Percentiles rank a stretch among this genome's conserved stretches.
phyloP scores from a whole-genome alignment of 2,329 filamentous ascomycete species.

The Huntiella bhutanensis region DNA sequence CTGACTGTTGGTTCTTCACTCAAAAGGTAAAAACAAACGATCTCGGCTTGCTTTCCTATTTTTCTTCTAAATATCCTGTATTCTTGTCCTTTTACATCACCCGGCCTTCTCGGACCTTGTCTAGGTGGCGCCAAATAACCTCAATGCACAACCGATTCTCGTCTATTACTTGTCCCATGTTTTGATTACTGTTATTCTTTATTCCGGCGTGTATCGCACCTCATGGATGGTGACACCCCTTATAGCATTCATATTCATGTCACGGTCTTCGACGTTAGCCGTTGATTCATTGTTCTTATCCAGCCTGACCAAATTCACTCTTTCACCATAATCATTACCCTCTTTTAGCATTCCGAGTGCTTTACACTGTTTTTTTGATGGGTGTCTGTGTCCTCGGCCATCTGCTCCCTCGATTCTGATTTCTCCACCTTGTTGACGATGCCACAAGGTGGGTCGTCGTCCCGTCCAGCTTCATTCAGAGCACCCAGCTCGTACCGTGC shows the following conservation, averaged over 20 bases:
- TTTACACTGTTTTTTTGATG: not conserved
- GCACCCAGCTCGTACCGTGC: not conserved
- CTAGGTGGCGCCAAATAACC: not conserved
- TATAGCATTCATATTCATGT: not conserved
- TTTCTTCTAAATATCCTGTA: too few species aligned
- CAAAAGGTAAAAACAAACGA: too few species aligned
- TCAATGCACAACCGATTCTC: not conserved
- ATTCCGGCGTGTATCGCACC: not conserved
- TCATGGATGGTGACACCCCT: not conserved
- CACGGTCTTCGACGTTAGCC: not conserved
- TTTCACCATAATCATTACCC: too few species aligned
- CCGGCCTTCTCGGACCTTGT: not conserved
- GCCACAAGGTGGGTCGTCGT: not conserved
- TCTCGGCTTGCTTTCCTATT: too few species aligned
- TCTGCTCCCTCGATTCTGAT: not conserved
- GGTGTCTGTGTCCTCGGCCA: not conserved
- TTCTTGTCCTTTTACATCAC: too few species aligned
- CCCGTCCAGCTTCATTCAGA: constrained; percentile 3
- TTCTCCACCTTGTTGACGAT: constrained; percentile 6
- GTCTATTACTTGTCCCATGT: not conserved
- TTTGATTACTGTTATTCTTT: not conserved
- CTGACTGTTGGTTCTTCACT: too few species aligned
- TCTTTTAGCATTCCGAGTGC: too few species aligned
- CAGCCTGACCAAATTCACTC: not conserved
- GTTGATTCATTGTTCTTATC: not conserved